Evolutionary conservation across 768 basidiomycete genomes (phyloP).

Genomic region (Termitomyces sp.): DNA sequence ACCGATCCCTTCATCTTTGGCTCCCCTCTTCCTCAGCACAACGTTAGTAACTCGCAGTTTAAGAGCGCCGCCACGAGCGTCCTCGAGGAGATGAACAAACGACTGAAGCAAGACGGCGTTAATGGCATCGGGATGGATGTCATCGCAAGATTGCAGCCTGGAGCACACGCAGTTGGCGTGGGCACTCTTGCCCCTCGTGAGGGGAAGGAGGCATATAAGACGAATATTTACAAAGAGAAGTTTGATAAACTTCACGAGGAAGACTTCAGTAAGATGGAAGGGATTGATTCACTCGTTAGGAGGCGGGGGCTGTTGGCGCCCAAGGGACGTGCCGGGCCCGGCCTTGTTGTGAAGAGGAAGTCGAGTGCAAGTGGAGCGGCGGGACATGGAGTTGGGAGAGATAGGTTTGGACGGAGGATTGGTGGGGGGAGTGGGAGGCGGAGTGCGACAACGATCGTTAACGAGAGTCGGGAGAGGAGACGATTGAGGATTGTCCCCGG

Average conservation of each 20-base stretch:
- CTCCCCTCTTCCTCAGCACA: constrained; percentile 62
- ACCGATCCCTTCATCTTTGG: constrained; percentile 68
- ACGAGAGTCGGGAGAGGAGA: constrained; percentile 27
- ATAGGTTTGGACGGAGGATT: constrained; percentile 18
- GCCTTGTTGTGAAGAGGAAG: constrained; percentile 35
- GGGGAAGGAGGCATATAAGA: constrained; percentile 26
- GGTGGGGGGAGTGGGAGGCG: constrained; percentile 17
- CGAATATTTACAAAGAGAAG: constrained; percentile 30
- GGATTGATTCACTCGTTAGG: constrained; percentile 45
- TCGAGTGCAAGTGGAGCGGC: constrained; percentile 36
- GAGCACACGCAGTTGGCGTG: constrained; percentile 15
- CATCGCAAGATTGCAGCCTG: constrained; percentile 35
- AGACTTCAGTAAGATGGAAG: constrained; percentile 74
- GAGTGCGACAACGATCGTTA: constrained; percentile 42
- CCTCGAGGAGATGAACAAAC: constrained; percentile 78
- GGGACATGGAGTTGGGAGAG: constrained; percentile 18
- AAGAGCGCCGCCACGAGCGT: constrained; percentile 61
- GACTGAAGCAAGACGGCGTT: constrained; percentile 54
- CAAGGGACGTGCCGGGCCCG: constrained; percentile 10
- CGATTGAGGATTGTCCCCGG: constrained; percentile 47
- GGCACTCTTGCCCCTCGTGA: constrained; percentile 16
- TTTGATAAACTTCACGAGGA: constrained; percentile 60
- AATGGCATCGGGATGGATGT: constrained; percentile 41
- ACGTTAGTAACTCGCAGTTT: constrained; percentile 63
- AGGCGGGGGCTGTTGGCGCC: constrained; percentile 19